These are phyloP conservation scores for Tricholoma bakamatsutake DNA, from an alignment of 768 basidiomycete species.

Conservation along the genomic window DNA sequence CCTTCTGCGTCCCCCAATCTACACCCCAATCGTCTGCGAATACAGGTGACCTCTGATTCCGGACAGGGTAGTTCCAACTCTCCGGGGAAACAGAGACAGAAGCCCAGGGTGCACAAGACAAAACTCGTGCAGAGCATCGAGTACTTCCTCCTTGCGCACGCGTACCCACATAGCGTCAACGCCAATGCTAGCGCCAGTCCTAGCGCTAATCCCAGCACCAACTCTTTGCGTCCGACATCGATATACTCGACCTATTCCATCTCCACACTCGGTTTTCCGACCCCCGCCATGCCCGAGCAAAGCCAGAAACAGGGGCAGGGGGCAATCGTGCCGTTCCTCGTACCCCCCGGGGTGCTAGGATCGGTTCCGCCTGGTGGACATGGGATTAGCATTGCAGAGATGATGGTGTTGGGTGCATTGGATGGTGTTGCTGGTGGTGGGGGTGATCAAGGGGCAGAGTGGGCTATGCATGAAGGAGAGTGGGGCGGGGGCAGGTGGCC, in stretches of 20 bases:
- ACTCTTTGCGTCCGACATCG: neutral
- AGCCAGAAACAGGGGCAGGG: neutral
- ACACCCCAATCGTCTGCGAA: too few relatives aligned
- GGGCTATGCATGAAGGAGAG: neutral
- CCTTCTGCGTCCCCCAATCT: neutral
- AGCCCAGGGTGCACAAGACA: neutral
- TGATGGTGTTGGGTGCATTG: slow-evolving; percentile 22
- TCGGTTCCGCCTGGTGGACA: neutral
- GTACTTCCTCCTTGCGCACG: slow-evolving; percentile 31
- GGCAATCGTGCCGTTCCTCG: slow-evolving; percentile 5
- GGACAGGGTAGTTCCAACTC: neutral
- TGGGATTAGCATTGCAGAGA: slow-evolving; percentile 20
- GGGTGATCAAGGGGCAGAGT: neutral
- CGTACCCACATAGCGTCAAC: slow-evolving; percentile 18
- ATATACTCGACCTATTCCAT: neutral
- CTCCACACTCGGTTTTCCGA: neutral
- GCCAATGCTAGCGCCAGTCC: neutral
- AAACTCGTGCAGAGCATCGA: slow-evolving; percentile 34
- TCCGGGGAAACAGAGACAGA: too few relatives aligned
- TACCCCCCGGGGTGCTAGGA: slow-evolving; percentile 11
- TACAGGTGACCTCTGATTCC: too few relatives aligned
- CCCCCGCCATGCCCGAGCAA: neutral
- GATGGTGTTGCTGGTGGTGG: slow-evolving; percentile 15
- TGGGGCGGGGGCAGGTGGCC: slow-evolving; percentile 11
- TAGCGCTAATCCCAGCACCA: neutral